phyloP scores from a whole-genome alignment of 345 rosid genomes.

The Hevea brasiliensis region DNA sequence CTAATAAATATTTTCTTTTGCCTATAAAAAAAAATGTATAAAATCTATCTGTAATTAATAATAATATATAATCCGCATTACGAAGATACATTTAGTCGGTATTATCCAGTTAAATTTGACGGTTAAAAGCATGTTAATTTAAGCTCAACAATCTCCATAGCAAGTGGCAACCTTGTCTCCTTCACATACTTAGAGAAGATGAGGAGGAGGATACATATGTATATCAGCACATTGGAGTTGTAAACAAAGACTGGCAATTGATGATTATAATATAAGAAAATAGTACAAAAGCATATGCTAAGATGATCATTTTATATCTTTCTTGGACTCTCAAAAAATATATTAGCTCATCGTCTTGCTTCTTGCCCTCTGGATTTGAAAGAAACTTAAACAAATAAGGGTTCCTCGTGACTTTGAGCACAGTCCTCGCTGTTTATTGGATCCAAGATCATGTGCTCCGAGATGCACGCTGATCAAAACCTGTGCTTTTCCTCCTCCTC shows the following conservation, averaged over 20 bases:
- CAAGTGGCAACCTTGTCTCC: not conserved
- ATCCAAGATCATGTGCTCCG: conserved; percentile 50
- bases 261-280: not conserved
- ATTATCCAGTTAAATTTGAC: conserved; percentile 23
- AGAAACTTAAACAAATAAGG: conserved; percentile 25
- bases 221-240: not conserved
- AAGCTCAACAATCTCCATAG: too few relatives aligned
- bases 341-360: too few relatives aligned
- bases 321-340: conserved; percentile 25
- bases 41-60: not conserved
- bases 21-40: too few relatives aligned
- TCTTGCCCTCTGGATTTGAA: conserved; percentile 18
- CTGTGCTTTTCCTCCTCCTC: not conserved
- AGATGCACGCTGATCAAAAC: conserved; percentile 45
- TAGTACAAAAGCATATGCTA: conserved; percentile 16
- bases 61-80: conserved; percentile 1
- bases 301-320: conserved; percentile 24
- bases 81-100: conserved; percentile 23
- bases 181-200: conserved; percentile 12
- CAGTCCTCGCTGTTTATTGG: conserved; percentile 44
- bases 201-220: not conserved
- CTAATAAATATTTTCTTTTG: too few relatives aligned
- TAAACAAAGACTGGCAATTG: not conserved
- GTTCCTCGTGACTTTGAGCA: conserved; percentile 35
- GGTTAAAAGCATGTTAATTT: conserved; percentile 3